Percentiles rank a stretch among this genome's conserved stretches.
Evolutionary conservation across 176 grass and related monocot genomes (phyloP).

Genomic region (Avena atlantica): DNA sequence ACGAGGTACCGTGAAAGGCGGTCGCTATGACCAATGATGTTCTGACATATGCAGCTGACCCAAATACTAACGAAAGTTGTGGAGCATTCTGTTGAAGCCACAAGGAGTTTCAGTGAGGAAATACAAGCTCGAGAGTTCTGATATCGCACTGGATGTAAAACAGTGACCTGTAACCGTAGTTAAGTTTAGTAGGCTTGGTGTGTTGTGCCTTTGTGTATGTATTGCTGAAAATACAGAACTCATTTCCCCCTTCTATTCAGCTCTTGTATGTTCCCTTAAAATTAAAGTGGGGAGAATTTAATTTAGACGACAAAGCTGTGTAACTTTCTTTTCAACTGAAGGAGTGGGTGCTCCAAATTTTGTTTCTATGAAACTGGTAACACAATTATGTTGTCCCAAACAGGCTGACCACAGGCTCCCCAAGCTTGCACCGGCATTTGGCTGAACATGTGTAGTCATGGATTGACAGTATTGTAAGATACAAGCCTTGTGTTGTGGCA

Average conservation of each 20-base stretch:
- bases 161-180: not conserved
- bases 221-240: not conserved
- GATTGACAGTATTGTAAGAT: too few species aligned
- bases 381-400: too few species aligned
- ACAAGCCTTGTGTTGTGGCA: too few species aligned
- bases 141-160: not conserved
- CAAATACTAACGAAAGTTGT: not conserved
- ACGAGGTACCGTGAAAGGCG: conserved; percentile 17
- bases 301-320: too few species aligned
- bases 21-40: not conserved
- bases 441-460: too few species aligned
- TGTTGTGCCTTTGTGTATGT: conserved; percentile 18
- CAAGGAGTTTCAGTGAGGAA: not conserved
- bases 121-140: not conserved
- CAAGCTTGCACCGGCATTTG: too few species aligned
- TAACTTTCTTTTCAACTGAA: too few species aligned
- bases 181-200: not conserved
- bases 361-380: too few species aligned
- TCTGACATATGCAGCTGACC: not conserved
- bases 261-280: not conserved
- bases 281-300: not conserved
- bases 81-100: not conserved
- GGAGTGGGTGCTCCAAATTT: too few species aligned
- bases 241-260: not conserved
- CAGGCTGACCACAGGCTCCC: too few species aligned